These are phyloP conservation scores for Santalum album DNA, from an alignment of 164 flowering plant genomes.

Conservation along the genomic window DNA sequence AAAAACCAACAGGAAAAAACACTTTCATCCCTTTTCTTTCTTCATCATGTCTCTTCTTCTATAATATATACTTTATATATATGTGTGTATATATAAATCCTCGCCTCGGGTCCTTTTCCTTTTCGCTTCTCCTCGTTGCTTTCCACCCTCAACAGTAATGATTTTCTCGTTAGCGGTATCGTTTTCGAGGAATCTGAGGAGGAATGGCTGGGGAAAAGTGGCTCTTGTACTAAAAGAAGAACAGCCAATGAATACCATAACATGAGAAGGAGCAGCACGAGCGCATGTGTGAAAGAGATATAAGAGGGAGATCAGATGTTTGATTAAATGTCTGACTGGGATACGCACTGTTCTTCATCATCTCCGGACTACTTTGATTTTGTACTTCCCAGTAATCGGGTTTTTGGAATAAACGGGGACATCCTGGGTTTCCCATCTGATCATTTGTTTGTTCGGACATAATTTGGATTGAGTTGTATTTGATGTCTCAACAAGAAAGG, in stretches of 20 bases:
- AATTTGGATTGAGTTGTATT: too few relatives aligned
- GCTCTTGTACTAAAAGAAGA: constrained; percentile 11
- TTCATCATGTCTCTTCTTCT: constrained; percentile 7
- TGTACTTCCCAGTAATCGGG: too few relatives aligned
- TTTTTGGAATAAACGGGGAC: too few relatives aligned
- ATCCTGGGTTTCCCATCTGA: too few relatives aligned
- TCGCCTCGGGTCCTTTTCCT: neutral
- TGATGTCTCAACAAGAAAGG: too few relatives aligned
- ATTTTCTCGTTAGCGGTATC: constrained; percentile 47
- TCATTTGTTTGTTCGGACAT: too few relatives aligned
- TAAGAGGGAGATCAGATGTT: neutral
- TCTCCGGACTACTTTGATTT: too few relatives aligned
- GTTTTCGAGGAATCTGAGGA: constrained; percentile 41
- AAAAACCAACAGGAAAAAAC: too few relatives aligned
- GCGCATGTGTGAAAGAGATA: constrained; percentile 9
- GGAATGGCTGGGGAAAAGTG: constrained; percentile 23
- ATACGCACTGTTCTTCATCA: too few relatives aligned
- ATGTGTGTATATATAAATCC: constrained; percentile 1
- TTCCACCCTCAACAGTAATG: constrained; percentile 27
- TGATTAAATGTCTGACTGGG: constrained; percentile 9
- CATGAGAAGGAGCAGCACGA: constrained; percentile 16
- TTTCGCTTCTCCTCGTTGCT: constrained; percentile 8
- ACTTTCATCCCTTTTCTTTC: constrained; percentile 9
- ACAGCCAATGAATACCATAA: constrained; percentile 4
- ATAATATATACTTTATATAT: too few relatives aligned